Percentiles rank a stretch among this genome's conserved stretches.
Evolutionary conservation across 2,329 filamentous ascomycete genomes (phyloP).

Genomic region (Cryoendolithus antarcticus): DNA sequence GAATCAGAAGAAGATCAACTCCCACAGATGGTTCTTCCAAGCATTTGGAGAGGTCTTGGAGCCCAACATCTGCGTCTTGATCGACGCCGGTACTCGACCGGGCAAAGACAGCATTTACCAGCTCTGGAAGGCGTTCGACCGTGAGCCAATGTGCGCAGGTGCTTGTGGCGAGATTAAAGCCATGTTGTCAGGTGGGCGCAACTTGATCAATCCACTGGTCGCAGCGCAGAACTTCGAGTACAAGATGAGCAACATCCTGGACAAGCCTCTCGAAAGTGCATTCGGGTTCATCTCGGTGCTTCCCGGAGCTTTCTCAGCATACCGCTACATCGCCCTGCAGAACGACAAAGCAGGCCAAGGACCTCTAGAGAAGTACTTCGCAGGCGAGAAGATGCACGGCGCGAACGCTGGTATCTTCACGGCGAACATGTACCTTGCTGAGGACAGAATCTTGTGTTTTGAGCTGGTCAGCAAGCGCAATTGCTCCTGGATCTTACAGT

Average conservation of each 20-base stretch:
- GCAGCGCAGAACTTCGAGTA: slow-evolving; percentile 99
- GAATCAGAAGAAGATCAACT: slow-evolving; percentile 99
- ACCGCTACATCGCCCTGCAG: slow-evolving; percentile 85
- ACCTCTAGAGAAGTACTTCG: slow-evolving; percentile 91
- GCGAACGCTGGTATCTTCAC: slow-evolving; percentile 96
- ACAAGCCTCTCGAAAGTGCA: slow-evolving; percentile 92
- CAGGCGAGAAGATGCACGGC: slow-evolving; percentile 92
- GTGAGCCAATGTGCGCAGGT: slow-evolving; percentile 94
- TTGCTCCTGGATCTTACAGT: slow-evolving; percentile 93
- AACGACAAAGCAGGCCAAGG: slow-evolving; percentile 93
- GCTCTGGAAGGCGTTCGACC: slow-evolving; percentile 95
- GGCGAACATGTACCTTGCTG: slow-evolving; percentile 88
- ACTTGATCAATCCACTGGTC: slow-evolving; percentile 83
- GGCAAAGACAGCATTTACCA: slow-evolving; percentile 94
- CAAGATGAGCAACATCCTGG: slow-evolving; percentile 99
- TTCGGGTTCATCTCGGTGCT: slow-evolving; percentile 97
- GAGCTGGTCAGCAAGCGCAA: slow-evolving; percentile 96
- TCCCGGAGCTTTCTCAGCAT: slow-evolving; percentile 96
- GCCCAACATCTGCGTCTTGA: slow-evolving; percentile 90
- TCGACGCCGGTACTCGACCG: slow-evolving; percentile 92
- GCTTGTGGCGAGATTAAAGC: slow-evolving; percentile 98
- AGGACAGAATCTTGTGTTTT: slow-evolving; percentile 87
- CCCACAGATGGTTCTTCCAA: slow-evolving; percentile 97
- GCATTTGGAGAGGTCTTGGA: slow-evolving; percentile 86
- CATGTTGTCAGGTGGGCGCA: slow-evolving; percentile 80